Base-by-base conservation (phyloP, 2,329 filamentous ascomycete species). In the Arthrobotrys entomopaga region DNA sequence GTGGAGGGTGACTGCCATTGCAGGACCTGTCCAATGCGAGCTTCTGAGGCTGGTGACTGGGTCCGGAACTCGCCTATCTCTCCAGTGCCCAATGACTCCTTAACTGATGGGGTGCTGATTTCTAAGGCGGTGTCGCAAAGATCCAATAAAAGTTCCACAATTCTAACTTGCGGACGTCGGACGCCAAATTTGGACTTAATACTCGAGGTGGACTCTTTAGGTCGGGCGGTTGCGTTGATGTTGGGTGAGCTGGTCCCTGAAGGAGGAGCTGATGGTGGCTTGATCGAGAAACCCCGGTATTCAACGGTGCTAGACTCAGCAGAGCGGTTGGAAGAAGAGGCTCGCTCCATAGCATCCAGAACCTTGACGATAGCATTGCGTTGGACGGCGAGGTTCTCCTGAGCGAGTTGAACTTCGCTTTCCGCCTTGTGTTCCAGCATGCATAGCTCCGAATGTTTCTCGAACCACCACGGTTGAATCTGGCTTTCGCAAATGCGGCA, bases 391-490 rank as follows among this genome's bases (percentile, higher is more conserved):
- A 99, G 84, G 76, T 88, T 92, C 80, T 99, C 95, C 80, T 99
- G 95, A 4, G 93, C 89, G 85, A 98, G 90, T 80, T 99, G 94
- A 2, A 99, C 93, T 78, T 98, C 94, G 91, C 97, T 96, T 81
- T 99, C 95, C 0, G 95, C 94, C 59, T 91, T 90, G 80, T 99
- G 95, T 81, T 99, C 95, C 80, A 98, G 93, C 65, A 97, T 85
- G 80, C 95, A 99, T 19, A 98, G 84, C 79, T 99, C 96, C 1
- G 94, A 97, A 81, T 99, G 95, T 82, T 98, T 99, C 82, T 99
- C 95, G 78, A 99, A 99, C 96, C 95, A 99, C 95, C 95, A 99
- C 0, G 94, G 93, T 3, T 92, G 92, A 74, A 99, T 98, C 76
- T 97, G 92, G 63, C 95, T 91, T 81, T 99, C 95, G 81, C 95